phyloP scores from a whole-genome alignment of 169 alveolate species.

The Cryptosporidium baileyi region DNA sequence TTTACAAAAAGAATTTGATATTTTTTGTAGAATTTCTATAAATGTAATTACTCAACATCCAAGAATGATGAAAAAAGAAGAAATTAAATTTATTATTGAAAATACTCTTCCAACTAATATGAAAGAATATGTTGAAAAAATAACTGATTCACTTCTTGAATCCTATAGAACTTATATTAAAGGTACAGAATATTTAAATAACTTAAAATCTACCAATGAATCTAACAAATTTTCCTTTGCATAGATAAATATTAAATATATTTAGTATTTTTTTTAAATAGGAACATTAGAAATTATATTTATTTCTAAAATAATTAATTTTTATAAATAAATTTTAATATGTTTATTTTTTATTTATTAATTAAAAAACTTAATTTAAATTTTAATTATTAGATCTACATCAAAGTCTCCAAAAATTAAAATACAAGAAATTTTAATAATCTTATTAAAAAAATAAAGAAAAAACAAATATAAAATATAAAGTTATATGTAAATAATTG shows the following conservation, averaged over 20 bases:
- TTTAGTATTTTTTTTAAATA: too few relatives aligned
- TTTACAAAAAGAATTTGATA: neutral
- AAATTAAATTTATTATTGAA: neutral
- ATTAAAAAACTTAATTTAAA: too few relatives aligned
- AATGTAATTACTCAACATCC: constrained; percentile 33
- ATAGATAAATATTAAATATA: neutral
- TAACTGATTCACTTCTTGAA: neutral
- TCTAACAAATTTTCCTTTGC: constrained; percentile 10
- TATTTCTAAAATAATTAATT: too few relatives aligned
- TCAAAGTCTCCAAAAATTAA: too few relatives aligned
- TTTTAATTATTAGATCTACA: too few relatives aligned
- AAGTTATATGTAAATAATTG: too few relatives aligned
- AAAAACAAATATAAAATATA: too few relatives aligned
- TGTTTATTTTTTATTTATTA: too few relatives aligned
- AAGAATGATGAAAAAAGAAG: neutral
- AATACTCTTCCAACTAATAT: constrained; percentile 5
- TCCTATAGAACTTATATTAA: constrained; percentile 17
- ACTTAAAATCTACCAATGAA: neutral
- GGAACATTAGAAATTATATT: too few relatives aligned
- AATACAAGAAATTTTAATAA: too few relatives aligned
- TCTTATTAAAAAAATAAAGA: too few relatives aligned
- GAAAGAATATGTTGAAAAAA: neutral
- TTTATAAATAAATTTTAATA: too few relatives aligned
- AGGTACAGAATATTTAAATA: constrained; percentile 9
- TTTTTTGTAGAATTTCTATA: constrained; percentile 17